Base-by-base conservation (phyloP, 2,329 filamentous ascomycete genomes). In the Dothiorella sarmentorum region DNA sequence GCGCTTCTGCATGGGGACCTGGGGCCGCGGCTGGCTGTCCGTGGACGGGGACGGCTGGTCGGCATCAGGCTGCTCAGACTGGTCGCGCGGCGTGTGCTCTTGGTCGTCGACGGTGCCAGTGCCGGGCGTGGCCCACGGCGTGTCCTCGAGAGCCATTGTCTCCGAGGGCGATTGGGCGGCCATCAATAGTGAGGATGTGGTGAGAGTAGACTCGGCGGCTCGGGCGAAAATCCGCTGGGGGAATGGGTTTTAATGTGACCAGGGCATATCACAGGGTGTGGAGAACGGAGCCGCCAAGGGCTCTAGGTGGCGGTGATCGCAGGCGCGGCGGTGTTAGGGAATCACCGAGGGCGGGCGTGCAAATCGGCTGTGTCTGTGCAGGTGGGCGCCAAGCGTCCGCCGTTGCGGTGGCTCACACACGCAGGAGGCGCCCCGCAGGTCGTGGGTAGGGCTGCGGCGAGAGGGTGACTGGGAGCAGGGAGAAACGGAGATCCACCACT, bases 1-100 rank as follows among this genome's bases (percentile, higher is more conserved):
- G 59, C 74, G 67, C 66, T 76, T 76, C 29, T 59, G 57, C 57
- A 59, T 59, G 57, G 57, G 57, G 27, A 45, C 27, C 20, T 27
- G 24, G 27, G 56, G 56, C 18, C 57, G 45, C 37, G 57, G 57
- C n/a, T 33, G 13, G 29, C 29, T 15, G 40, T 31, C 44, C 31
- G 56, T 44, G 17, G 33, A n/a, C 29, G 55, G 44, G 22, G 44
- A 43, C 20, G n/a, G 44, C 56, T 26, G 43, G 29, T 45, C 56
- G 15, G 35, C 29, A n/a, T 57, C 55, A 11, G 42, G 55, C 29
- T 47, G 42, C 43, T 57, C 55, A 7, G 55, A 56, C 38, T 13
- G 38, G 22, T 56, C 52, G 37, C 52, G 52, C 38, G 52, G 52
- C 49, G 49, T 53, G 49, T 38, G 20, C 13, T 57, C 55, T 10